phyloP scores from a whole-genome alignment of 345 rosid species.

The Zanthoxylum bungeanum region DNA sequence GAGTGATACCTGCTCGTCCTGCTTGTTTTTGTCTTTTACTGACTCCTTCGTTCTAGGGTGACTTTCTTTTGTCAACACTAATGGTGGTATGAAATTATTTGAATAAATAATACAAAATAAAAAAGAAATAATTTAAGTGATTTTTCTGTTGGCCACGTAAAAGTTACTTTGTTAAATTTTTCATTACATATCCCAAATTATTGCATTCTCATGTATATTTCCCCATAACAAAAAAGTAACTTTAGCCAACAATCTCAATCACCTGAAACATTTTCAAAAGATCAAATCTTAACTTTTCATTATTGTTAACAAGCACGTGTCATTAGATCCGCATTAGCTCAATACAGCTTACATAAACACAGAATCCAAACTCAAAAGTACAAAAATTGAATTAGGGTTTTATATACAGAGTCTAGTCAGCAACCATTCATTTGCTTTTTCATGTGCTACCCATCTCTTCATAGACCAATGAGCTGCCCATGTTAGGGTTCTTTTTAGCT shows the following conservation, averaged over 20 bases:
- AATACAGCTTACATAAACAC: background rate
- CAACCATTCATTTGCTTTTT: slow-evolving; percentile 7
- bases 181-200: too few species aligned
- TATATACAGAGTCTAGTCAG: slow-evolving; percentile 12
- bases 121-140: too few species aligned
- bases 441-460: slow-evolving; percentile 41
- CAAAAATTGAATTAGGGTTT: background rate
- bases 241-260: background rate
- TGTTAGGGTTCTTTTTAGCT: slow-evolving; percentile 13
- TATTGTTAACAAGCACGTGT: background rate
- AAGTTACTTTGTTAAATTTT: too few species aligned
- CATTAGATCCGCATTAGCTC: background rate
- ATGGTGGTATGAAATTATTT: too few species aligned
- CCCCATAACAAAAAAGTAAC: too few species aligned
- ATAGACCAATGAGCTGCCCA: slow-evolving; percentile 37
- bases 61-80: too few species aligned
- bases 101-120: too few species aligned
- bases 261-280: background rate
- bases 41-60: too few species aligned
- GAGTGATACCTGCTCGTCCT: too few species aligned
- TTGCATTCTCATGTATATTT: too few species aligned
- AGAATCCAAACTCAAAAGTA: background rate
- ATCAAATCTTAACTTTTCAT: background rate
- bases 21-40: too few species aligned
- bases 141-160: too few species aligned